Percentiles rank a stretch among this genome's conserved stretches.
Evolutionary conservation across 1,139 yeast genomes (phyloP).

Genomic region (Spathaspora sp.): DNA sequence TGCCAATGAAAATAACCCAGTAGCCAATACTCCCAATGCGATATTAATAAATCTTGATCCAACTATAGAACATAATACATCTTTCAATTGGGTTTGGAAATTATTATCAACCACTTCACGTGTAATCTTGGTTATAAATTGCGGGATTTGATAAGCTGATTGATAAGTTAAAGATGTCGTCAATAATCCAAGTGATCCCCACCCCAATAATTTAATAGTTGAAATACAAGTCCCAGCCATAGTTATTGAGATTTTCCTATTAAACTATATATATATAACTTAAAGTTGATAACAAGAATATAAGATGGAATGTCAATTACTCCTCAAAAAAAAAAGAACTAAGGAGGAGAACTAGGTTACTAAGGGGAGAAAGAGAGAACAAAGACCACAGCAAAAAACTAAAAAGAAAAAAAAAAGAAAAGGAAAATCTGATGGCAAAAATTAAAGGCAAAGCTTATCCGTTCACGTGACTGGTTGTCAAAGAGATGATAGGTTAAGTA

Average conservation of each 20-base stretch:
- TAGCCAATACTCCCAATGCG: conserved; percentile 36
- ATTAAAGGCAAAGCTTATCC: not conserved
- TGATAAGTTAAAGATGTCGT: conserved; percentile 42
- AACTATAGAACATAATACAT: conserved; percentile 20
- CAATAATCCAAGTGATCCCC: conserved; percentile 52
- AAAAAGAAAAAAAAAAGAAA: conserved; percentile 2
- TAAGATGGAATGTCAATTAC: not conserved
- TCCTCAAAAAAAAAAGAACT: conserved; percentile 1
- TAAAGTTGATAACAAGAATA: not conserved
- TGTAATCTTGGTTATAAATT: conserved; percentile 30
- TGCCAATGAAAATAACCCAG: conserved; percentile 42
- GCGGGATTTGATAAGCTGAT: conserved; percentile 35
- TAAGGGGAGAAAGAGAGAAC: not conserved
- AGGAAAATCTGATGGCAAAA: not conserved
- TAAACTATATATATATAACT: not conserved
- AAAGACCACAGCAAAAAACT: too few relatives aligned
- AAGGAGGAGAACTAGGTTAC: not conserved
- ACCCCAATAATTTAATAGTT: conserved; percentile 50
- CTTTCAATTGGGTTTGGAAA: conserved; percentile 7
- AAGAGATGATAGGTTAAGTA: too few relatives aligned
- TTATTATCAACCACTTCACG: conserved; percentile 9
- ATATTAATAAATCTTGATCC: conserved; percentile 30
- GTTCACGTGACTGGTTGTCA: not conserved
- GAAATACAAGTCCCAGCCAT: conserved; percentile 48
- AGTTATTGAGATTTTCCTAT: not conserved